Base-by-base conservation (phyloP, 1,284 basidiomycete genomes). In the Malassezia brasiliensis region DNA sequence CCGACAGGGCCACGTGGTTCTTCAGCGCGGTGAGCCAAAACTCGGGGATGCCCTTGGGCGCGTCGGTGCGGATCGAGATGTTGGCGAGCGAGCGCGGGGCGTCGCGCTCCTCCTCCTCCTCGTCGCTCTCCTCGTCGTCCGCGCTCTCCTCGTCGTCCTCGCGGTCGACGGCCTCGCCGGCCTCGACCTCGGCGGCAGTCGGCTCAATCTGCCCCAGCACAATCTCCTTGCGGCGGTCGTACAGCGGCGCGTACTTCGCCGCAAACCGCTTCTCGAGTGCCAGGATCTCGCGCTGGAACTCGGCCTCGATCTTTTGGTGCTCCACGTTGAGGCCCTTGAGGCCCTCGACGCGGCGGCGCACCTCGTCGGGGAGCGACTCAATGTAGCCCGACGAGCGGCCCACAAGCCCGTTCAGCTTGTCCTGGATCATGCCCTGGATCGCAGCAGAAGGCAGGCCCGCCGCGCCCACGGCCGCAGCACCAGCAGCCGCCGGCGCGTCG, bases 231-330 rank as follows among this genome's bases (percentile, higher is more conserved):
- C 91, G 83, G 64, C 90, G 87, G 69, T 87, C 84, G 78, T 91
- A 96, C 53, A 94, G 78, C 47, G 93, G 91, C 68, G 82, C 82
- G 78, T 87, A 85, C 51, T 88, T 82, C 60, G 81, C 81, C 51
- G 90, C 83, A 77, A 91, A 96, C 88, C 94, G 94, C 80, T 91
- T 90, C 81, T 98, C 91, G 55, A 98, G 82, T 77, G 93, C 90
- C 56, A 96, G 81, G 72, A 90, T 89, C 78, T 96, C 93, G 73
- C 85, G 83, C 79, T 96, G 96, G 82, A 93, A 94, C 80, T 91
- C 83, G 72, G 87, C 86, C 77, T 96, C 89, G 54, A 96, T 82
- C 75, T 90, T 87, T 68, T 84, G 84, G 78, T 96, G 90, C 79
- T 91, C 86, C 65, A 84, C 84, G 77, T 96, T 91, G 41, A 98